Evolutionary conservation across 164 flowering plant species (phyloP).

Genomic region (Dillenia suffruticosa): DNA sequence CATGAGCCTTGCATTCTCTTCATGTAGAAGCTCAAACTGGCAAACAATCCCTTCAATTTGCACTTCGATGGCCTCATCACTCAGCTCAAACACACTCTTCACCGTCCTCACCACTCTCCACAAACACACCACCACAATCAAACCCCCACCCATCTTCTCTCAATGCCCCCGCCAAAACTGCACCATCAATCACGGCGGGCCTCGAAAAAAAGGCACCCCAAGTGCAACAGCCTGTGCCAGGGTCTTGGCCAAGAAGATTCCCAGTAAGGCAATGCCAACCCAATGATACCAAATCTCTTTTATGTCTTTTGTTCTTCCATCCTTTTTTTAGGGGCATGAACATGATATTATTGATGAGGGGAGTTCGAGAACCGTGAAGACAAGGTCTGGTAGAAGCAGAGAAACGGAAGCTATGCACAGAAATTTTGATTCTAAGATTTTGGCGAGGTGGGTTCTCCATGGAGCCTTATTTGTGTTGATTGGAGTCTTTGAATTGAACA

Average conservation of each 20-base stretch:
- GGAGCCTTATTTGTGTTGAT: slow-evolving; percentile 12
- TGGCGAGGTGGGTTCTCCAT: slow-evolving; percentile 40
- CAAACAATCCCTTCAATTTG: slow-evolving; percentile 34
- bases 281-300: slow-evolving; percentile 36
- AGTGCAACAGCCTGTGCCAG: slow-evolving; percentile 32
- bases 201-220: slow-evolving; percentile 36
- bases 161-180: slow-evolving; percentile 43
- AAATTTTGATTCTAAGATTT: slow-evolving; percentile 45
- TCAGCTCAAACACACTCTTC: slow-evolving; percentile 65
- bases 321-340: not conserved
- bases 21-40: slow-evolving; percentile 36
- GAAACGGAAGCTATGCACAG: slow-evolving; percentile 22
- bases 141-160: slow-evolving; percentile 42
- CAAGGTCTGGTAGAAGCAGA: slow-evolving; percentile 43
- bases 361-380: slow-evolving; percentile 45
- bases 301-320: not conserved
- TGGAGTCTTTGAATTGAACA: slow-evolving; percentile 7
- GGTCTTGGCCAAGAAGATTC: slow-evolving; percentile 22
- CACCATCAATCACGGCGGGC: slow-evolving; percentile 51
- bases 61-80: slow-evolving; percentile 59
- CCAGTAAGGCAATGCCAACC: slow-evolving; percentile 42
- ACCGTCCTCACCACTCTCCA: slow-evolving; percentile 60
- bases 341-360: slow-evolving; percentile 44
- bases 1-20: slow-evolving; percentile 30
- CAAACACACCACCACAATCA: slow-evolving; percentile 54